Evolutionary conservation across 768 basidiomycete species (phyloP), one percentile per base, ranked within the genome.

Genomic region (Myochromella boudieri): DNA sequence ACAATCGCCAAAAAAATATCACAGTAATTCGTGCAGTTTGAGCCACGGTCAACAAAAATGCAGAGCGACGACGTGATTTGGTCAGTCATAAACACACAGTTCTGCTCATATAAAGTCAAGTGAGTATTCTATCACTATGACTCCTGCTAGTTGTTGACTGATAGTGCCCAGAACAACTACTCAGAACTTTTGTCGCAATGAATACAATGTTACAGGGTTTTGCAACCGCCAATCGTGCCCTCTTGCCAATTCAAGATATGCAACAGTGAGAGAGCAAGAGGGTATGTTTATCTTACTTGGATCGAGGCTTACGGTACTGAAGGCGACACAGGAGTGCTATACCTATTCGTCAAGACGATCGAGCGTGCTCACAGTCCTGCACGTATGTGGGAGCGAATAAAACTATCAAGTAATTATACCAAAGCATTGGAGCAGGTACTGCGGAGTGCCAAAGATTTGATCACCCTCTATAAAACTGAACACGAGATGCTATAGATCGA

Each of bases 71-170:
- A 98, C 70, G 89, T 97, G 54, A 97, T 99, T 54, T 99, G 95
- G 95, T 90, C 85, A 15, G 90, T 94, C 24, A 93, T 95, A 63
- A 92, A 91, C 68, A 78, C 82, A 46, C 91, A 93, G 59, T 97
- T 97, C 67, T 99, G 97, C 74, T 97, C 95, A 0, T 99, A 95
- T 70, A 98, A 97, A 88, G 95, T 99, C 77, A 98, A 95, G 95
- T 95, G 58, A 64, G 91, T 74, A 8, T 37, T 46, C 39, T 15
- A 17, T 22, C 3, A 7, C 12, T 18, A n/a, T 24, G 14, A 21
- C 11, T 42, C 27, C 20, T 12, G 29, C 5, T 6, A 22, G 7
- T 31, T 21, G 40, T 53, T 51, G 42, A 56, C 43, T 46, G 55
- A 6, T 44, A 39, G 26, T 51, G 26, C 49, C 12, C 64, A 95